phyloP scores from a whole-genome alignment of 2,329 filamentous ascomycete species.

The Eurotiales sp. region DNA sequence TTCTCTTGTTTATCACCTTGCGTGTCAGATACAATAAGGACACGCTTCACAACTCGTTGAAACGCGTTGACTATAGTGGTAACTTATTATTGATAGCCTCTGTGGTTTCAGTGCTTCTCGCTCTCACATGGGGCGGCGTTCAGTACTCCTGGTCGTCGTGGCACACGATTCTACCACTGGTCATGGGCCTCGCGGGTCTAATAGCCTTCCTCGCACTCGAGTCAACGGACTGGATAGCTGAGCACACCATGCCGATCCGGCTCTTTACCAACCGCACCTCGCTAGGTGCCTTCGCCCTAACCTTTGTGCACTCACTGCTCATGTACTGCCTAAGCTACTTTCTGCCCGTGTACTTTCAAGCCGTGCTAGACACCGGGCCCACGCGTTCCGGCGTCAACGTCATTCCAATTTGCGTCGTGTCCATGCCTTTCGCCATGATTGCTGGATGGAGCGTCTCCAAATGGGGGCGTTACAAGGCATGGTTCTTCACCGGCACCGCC shows the following conservation, averaged over 20 bases:
- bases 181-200: conserved; percentile 28
- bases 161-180: conserved; percentile 40
- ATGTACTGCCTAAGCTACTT: conserved; percentile 26
- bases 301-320: conserved; percentile 37
- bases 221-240: conserved; percentile 4
- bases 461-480: conserved; percentile 29
- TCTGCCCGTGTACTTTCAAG: conserved; percentile 46
- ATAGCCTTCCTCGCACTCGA: conserved; percentile 21
- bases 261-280: conserved; percentile 45
- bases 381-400: conserved; percentile 27
- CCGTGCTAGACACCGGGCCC: conserved; percentile 31
- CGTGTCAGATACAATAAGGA: conserved; percentile 32
- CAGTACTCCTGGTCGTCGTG: conserved; percentile 29
- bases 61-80: conserved; percentile 42
- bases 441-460: conserved; percentile 23
- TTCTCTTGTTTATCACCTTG: conserved; percentile 28
- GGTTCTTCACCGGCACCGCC: conserved; percentile 27
- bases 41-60: conserved; percentile 30
- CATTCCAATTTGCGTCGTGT: conserved; percentile 25
- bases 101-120: conserved; percentile 28
- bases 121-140: conserved; percentile 33
- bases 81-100: conserved; percentile 28
- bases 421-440: conserved; percentile 26
- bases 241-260: conserved; percentile 39
- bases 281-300: conserved; percentile 26